Base-by-base conservation (phyloP, 2,329 filamentous ascomycete genomes). In the Ceratocystis lukuohia region DNA sequence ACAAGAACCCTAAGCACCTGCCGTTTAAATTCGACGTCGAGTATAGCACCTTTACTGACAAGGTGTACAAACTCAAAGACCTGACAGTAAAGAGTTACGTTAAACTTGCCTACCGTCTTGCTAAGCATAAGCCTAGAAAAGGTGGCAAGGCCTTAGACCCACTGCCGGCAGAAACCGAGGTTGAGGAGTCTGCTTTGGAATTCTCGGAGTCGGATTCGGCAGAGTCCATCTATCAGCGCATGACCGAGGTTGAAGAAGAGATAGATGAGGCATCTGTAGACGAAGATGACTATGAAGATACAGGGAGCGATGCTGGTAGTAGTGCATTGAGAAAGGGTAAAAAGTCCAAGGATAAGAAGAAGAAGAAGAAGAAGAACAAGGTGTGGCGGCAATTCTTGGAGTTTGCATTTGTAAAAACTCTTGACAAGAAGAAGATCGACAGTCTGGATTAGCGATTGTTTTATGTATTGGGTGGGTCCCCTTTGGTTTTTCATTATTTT, bases 11-110 rank as follows among this genome's bases (percentile, higher is more conserved):
- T 1, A 76, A 83, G 70, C 84, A 87, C 2, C 82, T 79, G 56
- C 76, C 83, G 44, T 91, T 96, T 74, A 73, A 79, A 17, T 97
- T 84, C 72, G 82, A 96, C 73, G 79, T 96, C 62, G 91, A 96
- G 74, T 99, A 99, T 74, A 86, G 86, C 74, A 97, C 92, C 0
- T 87, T 84, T 66, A 82, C 86, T 25, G 91, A 97, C 73, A 77
- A 84, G 67, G 75, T 87, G 0, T 96, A 92, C 74, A 82, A 84
- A 68, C 76, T 96, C 71, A 80, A 83, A 56, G 93, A 97, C 75
- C 77, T 99, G 74, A 97, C 93, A 0, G 88, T 96, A 64, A 81
- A 84, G 69, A 95, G 85, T 73, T 88, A 88, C 73, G 78, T 97
- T 57, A 82, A 88, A 68, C 80, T 97, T 61, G 94, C 94, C 10